phyloP scores from a whole-genome alignment of 2,329 filamentous ascomycete species.

The Verticillium longisporum region DNA sequence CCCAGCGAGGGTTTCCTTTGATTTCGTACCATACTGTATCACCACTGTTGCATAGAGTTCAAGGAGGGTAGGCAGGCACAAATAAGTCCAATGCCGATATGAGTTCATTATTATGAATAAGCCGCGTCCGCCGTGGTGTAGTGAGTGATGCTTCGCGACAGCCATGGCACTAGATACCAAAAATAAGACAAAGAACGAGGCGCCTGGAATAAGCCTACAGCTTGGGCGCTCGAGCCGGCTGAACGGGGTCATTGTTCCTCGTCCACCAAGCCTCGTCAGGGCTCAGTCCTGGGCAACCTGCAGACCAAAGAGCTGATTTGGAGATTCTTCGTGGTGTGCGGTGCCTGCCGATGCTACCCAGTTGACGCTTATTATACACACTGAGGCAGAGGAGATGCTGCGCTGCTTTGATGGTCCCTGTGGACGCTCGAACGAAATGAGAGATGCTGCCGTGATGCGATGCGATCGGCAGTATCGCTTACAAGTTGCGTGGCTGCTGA shows the following conservation, averaged over 20 bases:
- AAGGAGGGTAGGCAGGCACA: neutral
- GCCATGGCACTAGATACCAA: neutral
- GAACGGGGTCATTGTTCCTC: neutral
- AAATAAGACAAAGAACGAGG: neutral
- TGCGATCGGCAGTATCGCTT: neutral
- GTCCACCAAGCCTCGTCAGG: neutral
- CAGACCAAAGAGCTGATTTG: neutral
- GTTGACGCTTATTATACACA: neutral
- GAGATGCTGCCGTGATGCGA: neutral
- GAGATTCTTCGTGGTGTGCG: neutral
- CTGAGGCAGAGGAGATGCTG: neutral
- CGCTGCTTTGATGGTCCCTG: neutral
- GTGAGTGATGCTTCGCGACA: neutral
- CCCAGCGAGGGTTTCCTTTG: neutral
- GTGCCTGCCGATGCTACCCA: neutral
- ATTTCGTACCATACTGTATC: neutral
- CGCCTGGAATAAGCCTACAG: neutral
- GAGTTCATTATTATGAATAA: neutral
- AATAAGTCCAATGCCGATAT: neutral
- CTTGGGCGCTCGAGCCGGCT: neutral
- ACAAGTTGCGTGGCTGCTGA: neutral
- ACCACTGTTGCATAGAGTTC: neutral
- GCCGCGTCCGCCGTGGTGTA: neutral
- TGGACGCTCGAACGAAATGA: neutral
- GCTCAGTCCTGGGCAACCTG: neutral